A percentile compares a stretch with the other conserved stretches of the same genome.
Evolutionary conservation across 768 basidiomycete species (phyloP).

Genomic region (Leucosporidium yakuticum): DNA sequence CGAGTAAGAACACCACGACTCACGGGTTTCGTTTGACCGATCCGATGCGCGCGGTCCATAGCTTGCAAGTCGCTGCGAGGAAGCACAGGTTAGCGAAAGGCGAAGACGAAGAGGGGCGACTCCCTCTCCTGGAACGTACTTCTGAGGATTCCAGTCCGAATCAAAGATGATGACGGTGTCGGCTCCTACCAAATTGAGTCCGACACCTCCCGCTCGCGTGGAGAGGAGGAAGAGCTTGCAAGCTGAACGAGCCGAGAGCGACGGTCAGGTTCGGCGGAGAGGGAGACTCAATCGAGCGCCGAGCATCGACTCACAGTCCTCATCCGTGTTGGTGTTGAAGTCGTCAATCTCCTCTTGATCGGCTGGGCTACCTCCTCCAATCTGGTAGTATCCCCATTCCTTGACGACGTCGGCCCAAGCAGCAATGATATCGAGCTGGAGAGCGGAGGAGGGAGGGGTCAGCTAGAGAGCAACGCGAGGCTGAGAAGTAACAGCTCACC

Average conservation of each 20-base stretch:
- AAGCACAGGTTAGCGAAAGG: constrained; percentile 28
- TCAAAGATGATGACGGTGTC: constrained; percentile 94
- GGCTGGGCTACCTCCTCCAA: constrained; percentile 57
- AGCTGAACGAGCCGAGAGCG: constrained; percentile 49
- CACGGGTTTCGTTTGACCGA: constrained; percentile 87
- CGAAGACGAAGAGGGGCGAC: background rate
- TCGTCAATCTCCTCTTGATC: constrained; percentile 58
- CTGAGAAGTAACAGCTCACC: too few species aligned
- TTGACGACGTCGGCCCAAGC: constrained; percentile 45
- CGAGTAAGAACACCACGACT: background rate
- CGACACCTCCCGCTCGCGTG: constrained; percentile 71
- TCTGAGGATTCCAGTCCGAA: constrained; percentile 64
- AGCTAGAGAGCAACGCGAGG: too few species aligned
- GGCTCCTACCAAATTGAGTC: constrained; percentile 72
- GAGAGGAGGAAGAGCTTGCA: constrained; percentile 63
- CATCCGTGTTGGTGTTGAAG: constrained; percentile 63
- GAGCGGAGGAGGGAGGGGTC: constrained; percentile 49
- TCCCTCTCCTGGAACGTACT: background rate
- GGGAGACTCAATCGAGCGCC: background rate
- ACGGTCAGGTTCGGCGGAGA: constrained; percentile 27
- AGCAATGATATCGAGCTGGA: constrained; percentile 79
- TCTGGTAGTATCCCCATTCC: constrained; percentile 49
- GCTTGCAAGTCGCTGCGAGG: constrained; percentile 79
- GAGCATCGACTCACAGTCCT: constrained; percentile 44
- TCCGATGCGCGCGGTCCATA: constrained; percentile 81